Percentiles rank a stretch among this genome's conserved stretches.
Evolutionary conservation across 2,329 filamentous ascomycete species (phyloP).

Genomic region (Talaromyces sp.): DNA sequence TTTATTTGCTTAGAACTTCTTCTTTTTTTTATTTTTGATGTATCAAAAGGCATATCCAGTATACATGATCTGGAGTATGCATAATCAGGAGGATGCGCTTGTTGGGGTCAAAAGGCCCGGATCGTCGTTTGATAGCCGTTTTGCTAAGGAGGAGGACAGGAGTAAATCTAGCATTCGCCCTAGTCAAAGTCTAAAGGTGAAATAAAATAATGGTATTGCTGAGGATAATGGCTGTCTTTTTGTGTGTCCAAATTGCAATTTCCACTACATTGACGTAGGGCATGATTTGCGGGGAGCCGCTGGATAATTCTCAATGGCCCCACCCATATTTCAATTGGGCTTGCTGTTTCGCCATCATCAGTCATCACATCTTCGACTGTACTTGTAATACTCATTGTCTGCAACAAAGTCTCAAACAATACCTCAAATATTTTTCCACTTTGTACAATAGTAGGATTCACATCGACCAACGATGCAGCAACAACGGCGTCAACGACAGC

Average conservation of each 20-base stretch:
- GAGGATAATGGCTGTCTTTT: not conserved
- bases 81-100: conserved; percentile 1
- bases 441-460: not conserved
- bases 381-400: not conserved
- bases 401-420: not conserved
- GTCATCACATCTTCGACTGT: not conserved
- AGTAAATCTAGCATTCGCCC: not conserved
- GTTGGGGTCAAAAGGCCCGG: not conserved
- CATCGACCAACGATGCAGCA: not conserved
- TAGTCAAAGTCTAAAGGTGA: conserved; percentile 1
- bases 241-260: not conserved
- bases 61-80: conserved; percentile 6
- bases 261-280: not conserved
- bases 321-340: not conserved
- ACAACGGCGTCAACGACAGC: conserved; percentile 1
- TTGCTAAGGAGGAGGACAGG: not conserved
- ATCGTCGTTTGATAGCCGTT: not conserved
- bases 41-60: conserved; percentile 10
- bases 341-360: not conserved
- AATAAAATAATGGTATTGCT: conserved; percentile 5
- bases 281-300: not conserved
- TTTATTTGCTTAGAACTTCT: not conserved
- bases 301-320: not conserved
- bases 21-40: not conserved
- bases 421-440: too few relatives aligned